A percentile compares a stretch with the other conserved stretches of the same genome.
phyloP scores from a whole-genome alignment of 352 stramenopile genomes.

The Thalassiosira mediterranea region DNA sequence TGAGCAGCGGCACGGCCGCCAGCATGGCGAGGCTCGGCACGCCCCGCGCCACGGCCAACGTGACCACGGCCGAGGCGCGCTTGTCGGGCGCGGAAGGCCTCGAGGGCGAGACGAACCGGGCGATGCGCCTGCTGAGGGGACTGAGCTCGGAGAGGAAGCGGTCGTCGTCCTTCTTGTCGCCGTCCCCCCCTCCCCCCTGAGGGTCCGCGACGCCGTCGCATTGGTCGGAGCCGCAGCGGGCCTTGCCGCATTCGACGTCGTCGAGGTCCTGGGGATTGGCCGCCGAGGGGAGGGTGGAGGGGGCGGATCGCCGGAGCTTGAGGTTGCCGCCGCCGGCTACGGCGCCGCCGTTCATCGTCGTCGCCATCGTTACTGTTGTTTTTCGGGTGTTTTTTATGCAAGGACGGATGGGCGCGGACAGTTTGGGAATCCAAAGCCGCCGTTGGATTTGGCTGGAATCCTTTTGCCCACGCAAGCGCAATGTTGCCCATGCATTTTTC shows the following conservation, averaged over 20 bases:
- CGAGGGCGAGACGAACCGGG: conserved; percentile 24
- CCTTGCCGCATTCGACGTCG: conserved; percentile 9
- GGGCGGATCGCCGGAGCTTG: no score
- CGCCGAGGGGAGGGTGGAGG: no score
- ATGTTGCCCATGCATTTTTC: no score
- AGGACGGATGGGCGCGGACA: no score
- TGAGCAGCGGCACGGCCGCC: conserved; percentile 4
- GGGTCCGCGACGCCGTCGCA: neutral
- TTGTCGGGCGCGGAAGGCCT: conserved; percentile 1
- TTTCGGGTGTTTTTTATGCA: no score
- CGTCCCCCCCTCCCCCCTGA: neutral
- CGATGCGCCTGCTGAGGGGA: conserved; percentile 20
- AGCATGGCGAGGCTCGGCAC: conserved; percentile 8
- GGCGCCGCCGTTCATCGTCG: no score
- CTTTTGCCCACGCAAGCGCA: no score
- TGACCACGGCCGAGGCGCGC: conserved; percentile 13
- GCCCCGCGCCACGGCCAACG: conserved; percentile 8
- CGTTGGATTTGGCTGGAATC: no score
- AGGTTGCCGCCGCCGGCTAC: no score
- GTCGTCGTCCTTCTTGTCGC: neutral
- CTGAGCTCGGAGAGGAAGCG: conserved; percentile 34
- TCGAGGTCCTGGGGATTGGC: conserved; percentile 29
- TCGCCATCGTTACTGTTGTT: no score
- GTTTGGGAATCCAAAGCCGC: no score
- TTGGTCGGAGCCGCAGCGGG: neutral